Evolutionary conservation across 2,329 filamentous ascomycete genomes (phyloP).

Genomic region (Tolypocladium inflatum): DNA sequence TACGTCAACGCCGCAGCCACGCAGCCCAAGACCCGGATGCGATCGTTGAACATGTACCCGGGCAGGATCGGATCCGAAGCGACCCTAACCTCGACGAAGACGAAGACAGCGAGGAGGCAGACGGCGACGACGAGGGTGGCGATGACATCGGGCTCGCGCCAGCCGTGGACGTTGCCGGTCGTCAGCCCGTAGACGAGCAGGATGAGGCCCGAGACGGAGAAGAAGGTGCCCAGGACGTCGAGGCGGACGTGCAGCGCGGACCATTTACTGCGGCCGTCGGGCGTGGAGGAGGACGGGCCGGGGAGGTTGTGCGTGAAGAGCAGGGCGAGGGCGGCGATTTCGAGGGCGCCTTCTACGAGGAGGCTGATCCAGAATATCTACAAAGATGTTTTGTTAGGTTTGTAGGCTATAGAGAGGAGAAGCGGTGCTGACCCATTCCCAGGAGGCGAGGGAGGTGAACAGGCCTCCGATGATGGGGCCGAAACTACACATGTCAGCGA

Average conservation of each 20-base stretch:
- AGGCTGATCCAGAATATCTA: conserved; percentile 6
- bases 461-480: conserved; percentile 6
- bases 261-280: not conserved
- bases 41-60: conserved; percentile 3
- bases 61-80: conserved; percentile 3
- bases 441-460: conserved; percentile 5
- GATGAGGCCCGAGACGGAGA: conserved; percentile 3
- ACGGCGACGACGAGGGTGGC: conserved; percentile 3
- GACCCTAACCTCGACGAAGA: conserved; percentile 2
- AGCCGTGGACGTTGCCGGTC: conserved; percentile 4
- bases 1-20: conserved; percentile 4
- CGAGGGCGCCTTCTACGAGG: conserved; percentile 2
- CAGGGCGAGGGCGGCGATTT: conserved; percentile 3
- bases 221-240: conserved; percentile 2
- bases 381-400: not conserved
- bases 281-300: not conserved
- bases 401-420: not conserved
- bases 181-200: conserved; percentile 4
- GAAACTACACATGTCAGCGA: conserved; percentile 1
- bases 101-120: conserved; percentile 1
- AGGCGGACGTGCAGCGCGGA: not conserved
- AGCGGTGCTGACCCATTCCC: conserved; percentile 1
- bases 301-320: conserved; percentile 4
- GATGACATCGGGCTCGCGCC: conserved; percentile 2
- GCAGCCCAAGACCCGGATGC: conserved; percentile 4